phyloP scores from a whole-genome alignment of 2,329 filamentous ascomycete species.

The Aspergillus aculeatus region DNA sequence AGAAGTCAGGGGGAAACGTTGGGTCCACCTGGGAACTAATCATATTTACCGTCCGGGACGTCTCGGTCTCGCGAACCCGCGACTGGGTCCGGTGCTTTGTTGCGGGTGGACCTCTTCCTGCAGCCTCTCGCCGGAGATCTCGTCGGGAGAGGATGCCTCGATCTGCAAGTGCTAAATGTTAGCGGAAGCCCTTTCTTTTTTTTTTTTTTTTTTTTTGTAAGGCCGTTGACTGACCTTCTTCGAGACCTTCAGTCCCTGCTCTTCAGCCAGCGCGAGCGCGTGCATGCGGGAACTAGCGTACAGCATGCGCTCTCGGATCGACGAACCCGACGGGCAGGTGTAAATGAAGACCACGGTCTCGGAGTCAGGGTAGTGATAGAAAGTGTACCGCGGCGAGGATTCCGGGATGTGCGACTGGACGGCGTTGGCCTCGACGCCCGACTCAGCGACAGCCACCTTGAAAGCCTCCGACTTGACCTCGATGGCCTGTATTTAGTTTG shows the following conservation, averaged over 20 bases:
- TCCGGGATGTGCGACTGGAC: conserved; percentile 51
- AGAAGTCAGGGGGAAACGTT: conserved; percentile 4
- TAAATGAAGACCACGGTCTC: conserved; percentile 60
- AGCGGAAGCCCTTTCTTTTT: conserved; percentile 11
- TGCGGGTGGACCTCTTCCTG: conserved; percentile 54
- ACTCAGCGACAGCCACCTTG: conserved; percentile 48
- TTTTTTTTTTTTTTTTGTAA: conserved; percentile 4
- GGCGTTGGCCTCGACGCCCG: conserved; percentile 43
- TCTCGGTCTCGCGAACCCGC: conserved; percentile 63
- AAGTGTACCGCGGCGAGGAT: conserved; percentile 59
- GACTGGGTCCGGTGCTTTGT: conserved; percentile 48
- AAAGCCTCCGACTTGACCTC: conserved; percentile 54
- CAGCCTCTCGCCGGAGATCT: conserved; percentile 55
- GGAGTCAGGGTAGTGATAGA: conserved; percentile 56
- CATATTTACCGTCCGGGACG: conserved; percentile 53
- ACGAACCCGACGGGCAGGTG: conserved; percentile 60
- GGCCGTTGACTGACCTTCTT: conserved; percentile 49
- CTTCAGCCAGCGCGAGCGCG: conserved; percentile 55
- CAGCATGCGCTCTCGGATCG: conserved; percentile 66
- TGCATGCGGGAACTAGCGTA: conserved; percentile 59
- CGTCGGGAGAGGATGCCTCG: conserved; percentile 59
- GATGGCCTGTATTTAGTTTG: conserved; percentile 35
- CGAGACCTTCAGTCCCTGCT: conserved; percentile 56
- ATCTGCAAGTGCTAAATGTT: conserved; percentile 40
- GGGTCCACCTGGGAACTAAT: not conserved